A percentile compares a stretch with the other conserved stretches of the same genome.
These are phyloP conservation scores for Cordyceps cateniannulata DNA, from an alignment of 2,329 filamentous ascomycete species.

Conservation along the genomic window DNA sequence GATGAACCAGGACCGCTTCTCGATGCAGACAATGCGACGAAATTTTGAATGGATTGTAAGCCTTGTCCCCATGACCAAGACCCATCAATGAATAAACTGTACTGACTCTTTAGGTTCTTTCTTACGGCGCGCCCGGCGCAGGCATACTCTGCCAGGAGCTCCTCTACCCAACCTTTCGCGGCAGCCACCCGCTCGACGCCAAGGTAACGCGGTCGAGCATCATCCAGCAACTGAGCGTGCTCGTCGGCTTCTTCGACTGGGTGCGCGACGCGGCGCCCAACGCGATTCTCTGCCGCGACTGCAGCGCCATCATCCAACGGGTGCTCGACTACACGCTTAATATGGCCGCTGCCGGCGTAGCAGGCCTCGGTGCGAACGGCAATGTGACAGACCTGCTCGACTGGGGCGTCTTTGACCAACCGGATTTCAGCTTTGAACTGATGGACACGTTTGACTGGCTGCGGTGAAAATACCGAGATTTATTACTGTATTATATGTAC, in stretches of 20 bases:
- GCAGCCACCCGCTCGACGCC: constrained; percentile 25
- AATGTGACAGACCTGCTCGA: constrained; percentile 30
- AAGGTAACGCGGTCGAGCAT: constrained; percentile 40
- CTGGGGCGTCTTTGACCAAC: constrained; percentile 14
- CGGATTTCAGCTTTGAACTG: constrained; percentile 35
- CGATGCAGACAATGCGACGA: constrained; percentile 25
- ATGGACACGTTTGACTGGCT: constrained; percentile 37
- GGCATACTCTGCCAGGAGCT: constrained; percentile 46
- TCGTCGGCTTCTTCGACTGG: constrained; percentile 47
- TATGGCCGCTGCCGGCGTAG: constrained; percentile 15
- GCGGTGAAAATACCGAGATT: constrained; percentile 1
- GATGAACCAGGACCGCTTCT: constrained; percentile 42
- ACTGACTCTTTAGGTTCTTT: constrained; percentile 34
- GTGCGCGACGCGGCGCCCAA: constrained; percentile 42
- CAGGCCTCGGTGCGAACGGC: neutral
- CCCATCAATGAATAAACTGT: neutral
- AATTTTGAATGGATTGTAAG: constrained; percentile 45
- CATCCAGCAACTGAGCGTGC: constrained; percentile 44
- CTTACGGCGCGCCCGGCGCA: constrained; percentile 41
- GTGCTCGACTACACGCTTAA: constrained; percentile 46
- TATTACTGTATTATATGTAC: neutral
- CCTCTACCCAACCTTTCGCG: constrained; percentile 29
- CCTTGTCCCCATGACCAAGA: too few relatives aligned
- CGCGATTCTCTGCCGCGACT: constrained; percentile 39
- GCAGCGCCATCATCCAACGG: constrained; percentile 41